These are phyloP conservation scores for Cercospora zeina DNA, from an alignment of 2,329 filamentous ascomycete species.

Conservation along the genomic window DNA sequence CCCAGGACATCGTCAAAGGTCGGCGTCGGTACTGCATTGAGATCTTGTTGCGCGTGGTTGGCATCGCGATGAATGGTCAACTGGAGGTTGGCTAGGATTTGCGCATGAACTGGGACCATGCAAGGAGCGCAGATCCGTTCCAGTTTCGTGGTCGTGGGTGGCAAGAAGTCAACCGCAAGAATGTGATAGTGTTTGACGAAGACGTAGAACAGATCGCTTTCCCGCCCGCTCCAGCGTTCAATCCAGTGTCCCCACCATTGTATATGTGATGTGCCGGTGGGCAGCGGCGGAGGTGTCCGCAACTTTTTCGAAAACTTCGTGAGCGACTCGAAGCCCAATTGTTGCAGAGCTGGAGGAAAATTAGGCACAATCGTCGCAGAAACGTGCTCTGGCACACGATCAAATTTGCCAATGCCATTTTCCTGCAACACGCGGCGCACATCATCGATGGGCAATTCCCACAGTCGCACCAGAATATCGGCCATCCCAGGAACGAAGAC, in stretches of 20 bases:
- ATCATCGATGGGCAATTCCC: slow-evolving; percentile 68
- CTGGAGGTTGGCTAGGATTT: slow-evolving; percentile 76
- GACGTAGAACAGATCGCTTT: slow-evolving; percentile 87
- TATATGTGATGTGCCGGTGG: slow-evolving; percentile 70
- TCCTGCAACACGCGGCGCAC: slow-evolving; percentile 72
- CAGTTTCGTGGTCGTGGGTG: slow-evolving; percentile 50
- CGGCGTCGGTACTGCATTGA: slow-evolving; percentile 46
- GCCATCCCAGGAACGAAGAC: slow-evolving; percentile 87
- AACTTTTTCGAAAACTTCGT: slow-evolving; percentile 61
- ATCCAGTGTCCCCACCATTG: slow-evolving; percentile 84
- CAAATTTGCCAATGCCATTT: slow-evolving; percentile 61
- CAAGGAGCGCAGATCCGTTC: slow-evolving; percentile 69
- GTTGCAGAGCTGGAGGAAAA: slow-evolving; percentile 68
- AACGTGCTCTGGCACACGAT: slow-evolving; percentile 49
- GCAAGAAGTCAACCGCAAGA: slow-evolving; percentile 65
- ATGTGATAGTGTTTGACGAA: slow-evolving; percentile 88
- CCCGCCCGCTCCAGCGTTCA: slow-evolving; percentile 79
- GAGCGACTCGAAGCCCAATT: slow-evolving; percentile 64
- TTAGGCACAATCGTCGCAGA: slow-evolving; percentile 62
- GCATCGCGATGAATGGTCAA: slow-evolving; percentile 77
- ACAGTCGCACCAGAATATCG: slow-evolving; percentile 78
- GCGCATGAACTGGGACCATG: slow-evolving; percentile 76
- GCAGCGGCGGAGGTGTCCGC: slow-evolving; percentile 64
- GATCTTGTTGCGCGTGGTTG: slow-evolving; percentile 49
- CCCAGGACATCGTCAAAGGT: slow-evolving; percentile 68